Evolutionary conservation across 2,329 filamentous ascomycete genomes (phyloP), one percentile per base, ranked within the genome.

Genomic region (Parasarocladium wereldwijsianum): DNA sequence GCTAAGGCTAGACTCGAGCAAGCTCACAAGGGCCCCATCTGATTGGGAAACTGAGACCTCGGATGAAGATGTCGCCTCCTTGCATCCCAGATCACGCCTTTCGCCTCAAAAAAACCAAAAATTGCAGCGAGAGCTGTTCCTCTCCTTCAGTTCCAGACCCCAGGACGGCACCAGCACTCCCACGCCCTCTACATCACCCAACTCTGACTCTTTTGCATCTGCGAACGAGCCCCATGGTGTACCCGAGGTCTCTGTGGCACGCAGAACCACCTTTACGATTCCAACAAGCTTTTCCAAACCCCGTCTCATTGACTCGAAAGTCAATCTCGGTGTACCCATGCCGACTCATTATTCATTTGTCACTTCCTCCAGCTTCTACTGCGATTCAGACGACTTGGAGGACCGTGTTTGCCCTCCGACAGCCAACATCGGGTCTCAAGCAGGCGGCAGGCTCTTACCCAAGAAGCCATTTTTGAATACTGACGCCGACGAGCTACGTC

Each of bases 281-380:
- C 31, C 34, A 3, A 32, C 32, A 8, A 26, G 34, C 12, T 25
- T 31, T 14, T 31, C 36, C 9, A 26, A 26, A 10, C 30, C 17
- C 26, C 38, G 25, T 18, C 32, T 24, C 24, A 24, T 20, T 31
- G 33, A 25, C 26, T 31, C 1, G 27, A 35, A 21, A 32, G 32
- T 20, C 36, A 17, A 34, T 40, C 10, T 25, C n/a, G n/a, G n/a
- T n/a, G n/a, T n/a, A n/a, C n/a, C n/a, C n/a, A n/a, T n/a, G n/a
- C 23, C 37, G 15, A 24, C 32, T 7, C 34, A 38, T 11, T 34
- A 35, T 3, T 51, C 48, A 3, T 45, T 49, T 26, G 30, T 40
- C 14, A 46, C 48, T 3, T 32, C 38, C 5, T 48, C 46, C 4
- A 50, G 48, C 27, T 33, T 41, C 12, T 45, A 47, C 26, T 48